phyloP scores from a whole-genome alignment of 2,329 filamentous ascomycete species.

The Magnaporthiopsis incrustans region DNA sequence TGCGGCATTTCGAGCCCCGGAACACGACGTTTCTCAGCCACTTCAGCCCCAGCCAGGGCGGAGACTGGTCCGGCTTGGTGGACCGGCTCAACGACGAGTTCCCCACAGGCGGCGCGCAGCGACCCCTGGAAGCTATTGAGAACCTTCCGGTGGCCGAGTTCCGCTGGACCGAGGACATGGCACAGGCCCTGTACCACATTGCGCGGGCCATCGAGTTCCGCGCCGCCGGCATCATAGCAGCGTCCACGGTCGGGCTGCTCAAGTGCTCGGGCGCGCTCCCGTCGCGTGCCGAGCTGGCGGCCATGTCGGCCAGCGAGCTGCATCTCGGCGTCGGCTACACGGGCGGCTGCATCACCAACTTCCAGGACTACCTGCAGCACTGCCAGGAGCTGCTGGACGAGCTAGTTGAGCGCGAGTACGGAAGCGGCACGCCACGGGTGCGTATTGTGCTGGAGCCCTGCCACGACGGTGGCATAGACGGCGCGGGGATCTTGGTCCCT shows the following conservation, averaged over 20 bases:
- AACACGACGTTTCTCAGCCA: constrained; percentile 68
- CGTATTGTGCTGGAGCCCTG: constrained; percentile 45
- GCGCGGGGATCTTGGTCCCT: constrained; percentile 52
- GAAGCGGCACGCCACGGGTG: constrained; percentile 20
- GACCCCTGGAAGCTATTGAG: background rate
- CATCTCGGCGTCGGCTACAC: constrained; percentile 73
- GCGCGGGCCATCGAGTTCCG: constrained; percentile 63
- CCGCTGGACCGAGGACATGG: constrained; percentile 54
- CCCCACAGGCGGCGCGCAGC: constrained; percentile 24
- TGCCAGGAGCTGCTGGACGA: constrained; percentile 61
- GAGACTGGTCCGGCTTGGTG: constrained; percentile 27
- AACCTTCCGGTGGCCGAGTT: constrained; percentile 30
- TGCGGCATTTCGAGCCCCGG: constrained; percentile 49
- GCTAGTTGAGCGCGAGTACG: constrained; percentile 35
- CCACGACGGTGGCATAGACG: constrained; percentile 54
- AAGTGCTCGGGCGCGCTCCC: constrained; percentile 60
- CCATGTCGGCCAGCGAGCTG: constrained; percentile 17
- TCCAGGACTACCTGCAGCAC: constrained; percentile 63
- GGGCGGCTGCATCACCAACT: constrained; percentile 72
- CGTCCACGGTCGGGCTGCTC: constrained; percentile 62
- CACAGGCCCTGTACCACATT: constrained; percentile 54
- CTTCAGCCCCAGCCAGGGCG: constrained; percentile 46
- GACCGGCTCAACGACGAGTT: constrained; percentile 44
- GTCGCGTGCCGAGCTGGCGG: constrained; percentile 16
- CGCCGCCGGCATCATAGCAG: constrained; percentile 66